Base-by-base conservation (phyloP, 2,329 filamentous ascomycete species). In the Huntiella decipiens region DNA sequence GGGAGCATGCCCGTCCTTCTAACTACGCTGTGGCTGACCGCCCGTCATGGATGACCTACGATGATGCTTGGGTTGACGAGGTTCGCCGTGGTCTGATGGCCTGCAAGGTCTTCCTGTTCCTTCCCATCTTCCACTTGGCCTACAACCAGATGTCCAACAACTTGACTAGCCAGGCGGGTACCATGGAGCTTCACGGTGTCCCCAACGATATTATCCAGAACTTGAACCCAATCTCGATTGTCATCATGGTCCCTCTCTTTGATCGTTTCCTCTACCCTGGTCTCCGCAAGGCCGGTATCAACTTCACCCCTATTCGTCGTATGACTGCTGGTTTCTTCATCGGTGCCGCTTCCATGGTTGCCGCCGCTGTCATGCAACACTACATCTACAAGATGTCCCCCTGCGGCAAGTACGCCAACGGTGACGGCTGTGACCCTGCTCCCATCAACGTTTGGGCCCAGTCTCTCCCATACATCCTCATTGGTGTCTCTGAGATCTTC, bases 1-100 rank as follows among this genome's bases (percentile, higher is more conserved):
- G 79, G 75, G 74, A 83, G 19, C 56, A 65, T 3, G 74, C 75
- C 50, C 82, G 82, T 62, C 81, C 81, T 3, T 80, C 74, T 56
- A 63, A 66, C 33, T 66, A 83, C 4, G 62, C 69, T 7, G 62
- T 68, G 34, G 59, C 58, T 1, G 57, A 66, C 51, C 75, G 76
- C 46, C 81, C 81, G 0, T 36, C 46, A 0, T 87, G 80, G 80
- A 86, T 87, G 78, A 81, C 77, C 0, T 86, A 85, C 53, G 82
- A 88, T 51, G 83, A 88, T 53, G 73, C 74, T 44, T 88, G 82
- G 81, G 82, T 88, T 32, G 81, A 85, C 56, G 79, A 87, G 57
- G 75, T 86, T 42, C 68, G 68, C 44, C 77, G 81, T 60, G 81
- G 79, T 51, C 64, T 82, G 47, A 66, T 71, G 54, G 78, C 79